phyloP scores from a whole-genome alignment of 2,329 filamentous ascomycete species.

The Stagonosporopsis vannaccii region DNA sequence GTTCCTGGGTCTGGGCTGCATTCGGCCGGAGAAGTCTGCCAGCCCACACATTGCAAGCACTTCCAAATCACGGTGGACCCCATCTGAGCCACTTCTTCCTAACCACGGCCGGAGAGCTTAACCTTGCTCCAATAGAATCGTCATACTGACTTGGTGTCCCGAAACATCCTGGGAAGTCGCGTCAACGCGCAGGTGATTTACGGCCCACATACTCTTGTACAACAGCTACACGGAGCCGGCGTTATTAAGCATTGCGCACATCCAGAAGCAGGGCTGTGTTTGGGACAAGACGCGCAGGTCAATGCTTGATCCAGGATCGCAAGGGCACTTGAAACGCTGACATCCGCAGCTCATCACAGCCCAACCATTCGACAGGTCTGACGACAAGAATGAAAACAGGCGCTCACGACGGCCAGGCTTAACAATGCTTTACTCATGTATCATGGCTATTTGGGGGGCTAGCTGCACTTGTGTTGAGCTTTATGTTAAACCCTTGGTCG shows the following conservation, averaged over 20 bases:
- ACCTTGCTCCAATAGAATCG: no score
- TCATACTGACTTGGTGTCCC: not conserved
- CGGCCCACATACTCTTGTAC: not conserved
- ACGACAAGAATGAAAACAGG: not conserved
- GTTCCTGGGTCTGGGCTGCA: no score
- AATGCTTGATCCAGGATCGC: conserved; percentile 27
- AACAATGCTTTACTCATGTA: conserved; percentile 5
- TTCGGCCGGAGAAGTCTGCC: no score
- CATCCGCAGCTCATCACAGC: conserved; percentile 15
- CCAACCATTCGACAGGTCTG: conserved; percentile 2
- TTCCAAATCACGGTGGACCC: no score
- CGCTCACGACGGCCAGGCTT: not conserved
- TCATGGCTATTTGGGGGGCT: not conserved
- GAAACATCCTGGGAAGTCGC: not conserved
- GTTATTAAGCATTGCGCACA: conserved; percentile 7
- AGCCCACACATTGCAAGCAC: no score
- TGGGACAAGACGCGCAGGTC: conserved; percentile 25
- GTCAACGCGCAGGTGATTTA: not conserved
- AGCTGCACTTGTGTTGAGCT: not conserved
- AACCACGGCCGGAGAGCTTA: no score
- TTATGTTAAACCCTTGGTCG: conserved; percentile 1
- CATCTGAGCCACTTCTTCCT: no score
- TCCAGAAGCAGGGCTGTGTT: conserved; percentile 25
- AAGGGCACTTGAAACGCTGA: conserved; percentile 33
- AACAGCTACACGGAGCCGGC: not conserved